Evolutionary conservation across 2,329 filamentous ascomycete genomes (phyloP), one percentile per base, ranked within the genome.

Genomic region (Apiospora rasikravindrae): DNA sequence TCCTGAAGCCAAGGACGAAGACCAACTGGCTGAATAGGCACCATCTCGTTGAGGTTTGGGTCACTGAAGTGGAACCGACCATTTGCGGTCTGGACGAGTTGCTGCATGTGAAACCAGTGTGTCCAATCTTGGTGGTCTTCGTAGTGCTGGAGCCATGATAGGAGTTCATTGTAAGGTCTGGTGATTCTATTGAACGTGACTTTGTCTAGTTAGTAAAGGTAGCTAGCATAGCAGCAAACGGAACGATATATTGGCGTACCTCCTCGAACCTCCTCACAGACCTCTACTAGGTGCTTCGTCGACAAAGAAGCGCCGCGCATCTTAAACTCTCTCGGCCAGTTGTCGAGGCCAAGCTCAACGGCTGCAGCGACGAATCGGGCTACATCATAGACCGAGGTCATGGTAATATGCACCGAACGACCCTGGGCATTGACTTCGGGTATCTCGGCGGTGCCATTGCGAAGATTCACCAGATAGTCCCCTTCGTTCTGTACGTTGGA

Each of bases 351-450:
- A 53, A 94, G 81, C 66, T 93, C 91, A 42, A 94, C 80, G 19
- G 93, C 89, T n/a, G 90, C 89, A 14, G 91, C 90, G 11, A 95
- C 84, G 75, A 93, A 94, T n/a, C 87, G 86, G 33, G 88, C 93
- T 6, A 94, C 88, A 77, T 95, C 93, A 74, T 89, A 85, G 22
- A 91, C 88, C 5, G 92, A 92, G 2, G 91, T 94, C 84, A 95
- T 83, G 75, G 89, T 91, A 7, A 95, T 81, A 10, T 83, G 86
- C n/a, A 88, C 86, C 0, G 84, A 82, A 37, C 86, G 82, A 0
- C 88, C 87, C 4, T 84, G 81, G 1, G 82, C 77, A 72, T 88
- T 87, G n/a, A 83, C 85, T 45, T 88, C 86, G 1, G 91, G 89
- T 8, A 92, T 88, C 74, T 91, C 87, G 1, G 91, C 91, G 24